Evolutionary conservation across 345 rosid species (phyloP).

Genomic region (Salix brachista): DNA sequence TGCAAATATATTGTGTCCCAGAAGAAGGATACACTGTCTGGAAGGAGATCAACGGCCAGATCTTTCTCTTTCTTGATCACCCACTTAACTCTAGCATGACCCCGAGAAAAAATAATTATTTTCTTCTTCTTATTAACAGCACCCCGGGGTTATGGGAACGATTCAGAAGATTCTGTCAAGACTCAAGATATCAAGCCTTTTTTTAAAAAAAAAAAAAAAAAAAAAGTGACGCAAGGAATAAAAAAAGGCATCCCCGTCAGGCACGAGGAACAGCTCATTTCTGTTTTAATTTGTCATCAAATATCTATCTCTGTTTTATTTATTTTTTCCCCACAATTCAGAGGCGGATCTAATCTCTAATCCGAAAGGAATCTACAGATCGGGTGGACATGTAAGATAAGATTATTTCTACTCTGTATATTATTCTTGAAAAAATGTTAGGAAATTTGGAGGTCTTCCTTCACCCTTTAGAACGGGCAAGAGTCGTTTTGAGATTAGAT

Average conservation of each 20-base stretch:
- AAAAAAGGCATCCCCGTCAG: not conserved
- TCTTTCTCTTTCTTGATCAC: not conserved
- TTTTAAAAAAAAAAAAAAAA: too few relatives aligned
- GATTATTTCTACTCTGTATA: not conserved
- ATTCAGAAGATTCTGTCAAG: slow-evolving; percentile 20
- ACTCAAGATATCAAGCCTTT: slow-evolving; percentile 16
- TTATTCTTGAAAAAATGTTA: not conserved
- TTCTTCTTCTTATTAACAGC: not conserved
- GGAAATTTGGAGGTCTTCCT: not conserved
- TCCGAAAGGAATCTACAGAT: slow-evolving; percentile 28
- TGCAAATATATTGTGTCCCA: slow-evolving; percentile 9
- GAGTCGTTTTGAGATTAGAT: not conserved
- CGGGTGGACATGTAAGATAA: not conserved
- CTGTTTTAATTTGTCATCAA: not conserved
- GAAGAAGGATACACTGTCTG: slow-evolving; percentile 21
- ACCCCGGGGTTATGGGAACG: slow-evolving; percentile 17
- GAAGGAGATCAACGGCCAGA: slow-evolving; percentile 19
- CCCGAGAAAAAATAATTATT: not conserved
- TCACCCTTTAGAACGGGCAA: slow-evolving; percentile 16
- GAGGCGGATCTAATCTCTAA: slow-evolving; percentile 26
- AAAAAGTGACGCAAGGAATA: not conserved
- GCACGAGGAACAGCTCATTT: not conserved
- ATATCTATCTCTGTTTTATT: not conserved
- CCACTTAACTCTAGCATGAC: not conserved
- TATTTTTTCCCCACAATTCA: not conserved